These are phyloP conservation scores for Syncephalis fuscata DNA, from an alignment of 371 early-diverging fungal genomes.

Conservation along the genomic window DNA sequence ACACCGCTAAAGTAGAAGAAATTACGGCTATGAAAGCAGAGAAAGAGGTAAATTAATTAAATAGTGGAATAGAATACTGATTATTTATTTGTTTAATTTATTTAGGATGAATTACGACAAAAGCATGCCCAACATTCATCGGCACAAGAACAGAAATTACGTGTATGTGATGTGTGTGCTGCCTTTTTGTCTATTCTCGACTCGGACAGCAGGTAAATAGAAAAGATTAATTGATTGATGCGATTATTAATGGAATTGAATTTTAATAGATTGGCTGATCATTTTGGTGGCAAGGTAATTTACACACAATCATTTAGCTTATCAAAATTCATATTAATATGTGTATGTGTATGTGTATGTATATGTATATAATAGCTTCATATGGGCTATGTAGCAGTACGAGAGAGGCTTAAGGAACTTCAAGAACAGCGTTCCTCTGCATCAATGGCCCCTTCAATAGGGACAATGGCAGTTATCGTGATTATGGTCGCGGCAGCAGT, in stretches of 20 bases:
- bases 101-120: slow-evolving; percentile 12
- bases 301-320: background rate
- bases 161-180: slow-evolving; percentile 26
- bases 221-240: too few species aligned
- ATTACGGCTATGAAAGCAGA: slow-evolving; percentile 13
- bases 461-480: slow-evolving; percentile 4
- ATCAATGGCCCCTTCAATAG: background rate
- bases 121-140: slow-evolving; percentile 8
- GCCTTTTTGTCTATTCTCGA: slow-evolving; percentile 24
- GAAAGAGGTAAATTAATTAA: slow-evolving; percentile 17
- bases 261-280: slow-evolving; percentile 14
- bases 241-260: too few species aligned
- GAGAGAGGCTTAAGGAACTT: slow-evolving; percentile 18
- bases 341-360: too few species aligned
- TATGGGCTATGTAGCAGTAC: slow-evolving; percentile 18
- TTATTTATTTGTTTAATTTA: background rate
- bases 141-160: slow-evolving; percentile 20
- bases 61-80: too few species aligned
- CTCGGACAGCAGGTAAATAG: slow-evolving; percentile 14
- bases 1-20: slow-evolving; percentile 14
- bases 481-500: slow-evolving; percentile 11
- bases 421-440: slow-evolving; percentile 7
- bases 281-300: slow-evolving; percentile 19
- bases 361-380: slow-evolving; percentile 19
- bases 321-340: background rate